Conservation (phyloP, 108 stramenopile genomes). For the Poteriospumella lacustris region DNA sequence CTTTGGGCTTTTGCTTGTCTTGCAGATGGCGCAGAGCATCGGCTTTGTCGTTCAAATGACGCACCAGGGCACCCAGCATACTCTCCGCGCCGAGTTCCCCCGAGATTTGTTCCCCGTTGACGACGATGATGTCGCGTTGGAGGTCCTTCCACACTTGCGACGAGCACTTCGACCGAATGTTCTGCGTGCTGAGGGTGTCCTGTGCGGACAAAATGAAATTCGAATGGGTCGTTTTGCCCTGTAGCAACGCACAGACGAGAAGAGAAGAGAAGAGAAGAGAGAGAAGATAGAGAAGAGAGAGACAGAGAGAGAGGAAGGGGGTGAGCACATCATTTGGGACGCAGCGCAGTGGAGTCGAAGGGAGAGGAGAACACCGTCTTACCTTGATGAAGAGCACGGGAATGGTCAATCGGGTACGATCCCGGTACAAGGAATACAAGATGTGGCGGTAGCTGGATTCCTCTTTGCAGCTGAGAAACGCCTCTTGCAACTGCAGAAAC, state of each 20-base stretch:
- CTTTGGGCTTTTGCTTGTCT: not conserved
- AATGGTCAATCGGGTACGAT: not conserved
- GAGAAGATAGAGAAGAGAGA: no score
- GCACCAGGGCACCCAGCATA: slow-evolving; percentile 10
- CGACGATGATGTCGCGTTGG: not conserved
- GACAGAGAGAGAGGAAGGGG: no score
- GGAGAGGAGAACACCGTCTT: no score
- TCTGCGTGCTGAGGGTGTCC: not conserved
- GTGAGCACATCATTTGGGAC: no score
- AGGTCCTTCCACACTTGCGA: slow-evolving; percentile 15
- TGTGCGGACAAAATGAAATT: not conserved
- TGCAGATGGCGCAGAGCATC: not conserved
- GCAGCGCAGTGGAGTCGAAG: no score
- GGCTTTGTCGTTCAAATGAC: not conserved
- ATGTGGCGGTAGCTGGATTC: not conserved
- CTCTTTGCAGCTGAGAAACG: not conserved
- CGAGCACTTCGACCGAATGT: not conserved
- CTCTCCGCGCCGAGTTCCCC: not conserved
- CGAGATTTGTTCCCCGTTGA: slow-evolving; percentile 4
- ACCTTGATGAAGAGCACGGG: slow-evolving; percentile 17
- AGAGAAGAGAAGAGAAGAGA: no score
- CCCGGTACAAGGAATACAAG: not conserved
- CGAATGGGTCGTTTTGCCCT: not conserved
- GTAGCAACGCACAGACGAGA: no score
- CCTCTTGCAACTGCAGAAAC: not conserved